Base-by-base conservation (phyloP, 371 early-diverging fungal genomes). In the Mortierella sp. region DNA sequence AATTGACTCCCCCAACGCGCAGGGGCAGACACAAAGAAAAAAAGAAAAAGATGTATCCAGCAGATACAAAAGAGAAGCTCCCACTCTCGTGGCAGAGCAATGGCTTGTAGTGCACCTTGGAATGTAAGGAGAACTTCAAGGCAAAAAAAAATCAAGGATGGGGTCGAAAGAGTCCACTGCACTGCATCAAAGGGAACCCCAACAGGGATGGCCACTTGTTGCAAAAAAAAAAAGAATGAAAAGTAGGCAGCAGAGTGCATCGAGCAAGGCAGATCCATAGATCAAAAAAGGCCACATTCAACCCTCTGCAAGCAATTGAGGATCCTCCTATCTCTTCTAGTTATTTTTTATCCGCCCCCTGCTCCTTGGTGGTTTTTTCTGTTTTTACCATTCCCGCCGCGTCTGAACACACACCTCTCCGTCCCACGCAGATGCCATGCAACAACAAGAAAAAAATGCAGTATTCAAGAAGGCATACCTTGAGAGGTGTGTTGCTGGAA, bases 1-100 rank as follows among this genome's bases (percentile, higher is more conserved):
- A 67, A 19, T 37, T 40, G 40, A 67, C 40, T 67, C 67, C 67
- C 40, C 61, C 61, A 61, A 40, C 34, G 37, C 40, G 43, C 67
- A 67, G 67, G 67, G 67, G 67, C 67, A 67, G 9, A 37, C 67
- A 67, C 31, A 34, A 34, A 61, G 16, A 59, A 59, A 59, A 59
- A 31, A 31, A 28, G 31, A 59, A 59, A 59, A 31, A 31, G 11
- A 67, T 40, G 67, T 37, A 24, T 40, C 24, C n/a, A 61, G 5
- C 64, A 67, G 37, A 67, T 37, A 67, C 37, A 67, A 61, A 64
- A 50, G 50, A 50, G 13, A 67, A 67, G 67, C 67, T 67, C 67
- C 37, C 40, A 21, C 67, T 64, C 40, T 40, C 67, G 24, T 67
- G 40, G 34, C 67, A 67, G 19, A 67, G 43, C 43, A 37, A 37